Conservation (phyloP, 495 filamentous ascomycete genomes). For the Neurospora sp. region DNA sequence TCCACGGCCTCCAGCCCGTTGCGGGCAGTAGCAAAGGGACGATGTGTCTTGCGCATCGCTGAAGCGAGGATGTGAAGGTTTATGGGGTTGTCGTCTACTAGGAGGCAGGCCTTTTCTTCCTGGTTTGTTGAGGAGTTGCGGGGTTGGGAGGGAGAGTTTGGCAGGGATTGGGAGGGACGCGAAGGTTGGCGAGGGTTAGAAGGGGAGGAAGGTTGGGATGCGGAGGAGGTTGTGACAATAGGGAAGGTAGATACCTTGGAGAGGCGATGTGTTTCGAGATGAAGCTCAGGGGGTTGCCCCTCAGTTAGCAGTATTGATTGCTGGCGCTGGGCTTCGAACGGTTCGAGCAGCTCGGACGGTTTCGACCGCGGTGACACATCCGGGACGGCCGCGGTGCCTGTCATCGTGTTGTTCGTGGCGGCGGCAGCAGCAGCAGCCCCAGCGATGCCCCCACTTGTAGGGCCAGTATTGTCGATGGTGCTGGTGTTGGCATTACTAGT, state of each 20-base stretch:
- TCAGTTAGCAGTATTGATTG: background rate
- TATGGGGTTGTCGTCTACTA: conserved; percentile 37
- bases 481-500: background rate
- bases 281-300: background rate
- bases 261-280: background rate
- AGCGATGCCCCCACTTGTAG: background rate
- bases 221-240: background rate
- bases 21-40: conserved; percentile 40
- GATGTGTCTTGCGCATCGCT: conserved; percentile 45
- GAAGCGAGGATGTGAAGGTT: conserved; percentile 37
- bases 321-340: background rate
- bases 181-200: background rate
- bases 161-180: background rate
- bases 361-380: background rate
- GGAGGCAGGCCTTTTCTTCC: conserved; percentile 14
- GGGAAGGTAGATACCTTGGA: background rate
- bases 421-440: background rate
- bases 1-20: conserved; percentile 52
- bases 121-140: background rate
- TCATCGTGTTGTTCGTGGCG: background rate
- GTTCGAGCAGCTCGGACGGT: background rate
- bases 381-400: background rate
- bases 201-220: background rate
- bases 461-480: background rate
- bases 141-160: background rate